phyloP scores from a whole-genome alignment of 441 rosid genomes.

The Adansonia madagascariensis region DNA sequence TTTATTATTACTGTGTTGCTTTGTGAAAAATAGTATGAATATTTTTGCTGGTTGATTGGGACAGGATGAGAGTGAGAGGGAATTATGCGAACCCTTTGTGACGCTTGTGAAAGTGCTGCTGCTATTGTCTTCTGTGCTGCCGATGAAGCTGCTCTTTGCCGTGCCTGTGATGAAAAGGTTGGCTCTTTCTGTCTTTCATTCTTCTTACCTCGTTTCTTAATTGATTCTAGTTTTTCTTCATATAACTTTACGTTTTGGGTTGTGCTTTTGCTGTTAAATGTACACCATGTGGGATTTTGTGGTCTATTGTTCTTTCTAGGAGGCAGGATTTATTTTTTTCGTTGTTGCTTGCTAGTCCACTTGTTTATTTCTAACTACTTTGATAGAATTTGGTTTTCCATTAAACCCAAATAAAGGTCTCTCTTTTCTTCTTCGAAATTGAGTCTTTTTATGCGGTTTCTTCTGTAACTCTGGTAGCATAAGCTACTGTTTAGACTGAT shows the following conservation, averaged over 20 bases:
- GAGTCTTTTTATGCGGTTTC: not conserved
- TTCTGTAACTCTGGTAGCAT: not conserved
- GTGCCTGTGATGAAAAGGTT: constrained; percentile 78
- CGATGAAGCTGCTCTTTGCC: constrained; percentile 85
- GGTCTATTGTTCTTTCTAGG: constrained; percentile 18
- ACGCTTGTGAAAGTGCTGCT: constrained; percentile 79
- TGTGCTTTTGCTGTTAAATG: not conserved
- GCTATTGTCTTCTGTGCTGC: constrained; percentile 84
- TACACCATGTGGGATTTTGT: constrained; percentile 4
- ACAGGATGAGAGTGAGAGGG: constrained; percentile 46
- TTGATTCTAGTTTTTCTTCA: not conserved
- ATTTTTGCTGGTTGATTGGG: constrained; percentile 19
- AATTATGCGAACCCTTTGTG: constrained; percentile 78
- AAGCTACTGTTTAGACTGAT: not conserved
- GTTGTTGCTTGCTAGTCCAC: not conserved
- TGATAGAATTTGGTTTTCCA: not conserved
- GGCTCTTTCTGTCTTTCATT: constrained; percentile 3
- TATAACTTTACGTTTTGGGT: not conserved
- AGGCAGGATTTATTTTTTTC: constrained; percentile 1
- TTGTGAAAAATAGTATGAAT: not conserved
- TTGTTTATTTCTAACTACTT: not conserved
- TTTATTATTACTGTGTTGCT: not conserved
- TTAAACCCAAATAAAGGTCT: not conserved
- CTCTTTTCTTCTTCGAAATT: constrained; percentile 12
- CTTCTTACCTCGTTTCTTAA: not conserved